Evolutionary conservation across 495 filamentous ascomycete species (phyloP), one percentile per base, ranked within the genome.

Genomic region (Annulohypoxylon bovei): DNA sequence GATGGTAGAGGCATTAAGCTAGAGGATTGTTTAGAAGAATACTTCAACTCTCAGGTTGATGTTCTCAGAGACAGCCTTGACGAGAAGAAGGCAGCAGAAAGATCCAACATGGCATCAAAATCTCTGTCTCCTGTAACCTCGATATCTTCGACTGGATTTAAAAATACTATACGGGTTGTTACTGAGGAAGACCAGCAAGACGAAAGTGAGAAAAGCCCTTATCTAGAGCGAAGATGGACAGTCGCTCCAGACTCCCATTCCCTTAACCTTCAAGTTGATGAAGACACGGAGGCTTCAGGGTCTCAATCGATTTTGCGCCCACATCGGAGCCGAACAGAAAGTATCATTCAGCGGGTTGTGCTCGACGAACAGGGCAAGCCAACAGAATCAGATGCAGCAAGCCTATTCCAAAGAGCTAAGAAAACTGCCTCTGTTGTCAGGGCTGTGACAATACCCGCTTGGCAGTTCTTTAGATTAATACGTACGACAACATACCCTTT

Each of bases 401-500:
- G 75, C 14, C 55, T 84, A 18, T 71, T 80, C 8, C 75, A 80
- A 47, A 78, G 76, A 58, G 80, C 78, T 3, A 79, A 75, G 52
- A 78, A 77, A 23, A 83, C 79, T 40, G 81, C 80, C 8, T 86
- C 80, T 59, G 83, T 91, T 32, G 84, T 91, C 35, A 95, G 92
- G 76, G 93, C 95, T 74, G 91, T 98, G 12, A 88, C 95, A 76
- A 97, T 99, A 85, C 95, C 95, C 11, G 95, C 95, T 11, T 99
- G 95, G 95, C 95, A 97, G 73, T 98, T 99, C 74, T 98, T 97
- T 78, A 92, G 89, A 74, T 80, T 97, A 39, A 94, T 96, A 62
- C 93, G 91, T 92, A 80, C 68, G 89, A 81, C 50, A 20, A 67
- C 25, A 37, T 30, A 20, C 4, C 42, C n/a, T 27, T 59, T 22